These are phyloP conservation scores for Pyrenochaeta sp. DNA, from an alignment of 2,329 filamentous ascomycete genomes.

Conservation along the genomic window DNA sequence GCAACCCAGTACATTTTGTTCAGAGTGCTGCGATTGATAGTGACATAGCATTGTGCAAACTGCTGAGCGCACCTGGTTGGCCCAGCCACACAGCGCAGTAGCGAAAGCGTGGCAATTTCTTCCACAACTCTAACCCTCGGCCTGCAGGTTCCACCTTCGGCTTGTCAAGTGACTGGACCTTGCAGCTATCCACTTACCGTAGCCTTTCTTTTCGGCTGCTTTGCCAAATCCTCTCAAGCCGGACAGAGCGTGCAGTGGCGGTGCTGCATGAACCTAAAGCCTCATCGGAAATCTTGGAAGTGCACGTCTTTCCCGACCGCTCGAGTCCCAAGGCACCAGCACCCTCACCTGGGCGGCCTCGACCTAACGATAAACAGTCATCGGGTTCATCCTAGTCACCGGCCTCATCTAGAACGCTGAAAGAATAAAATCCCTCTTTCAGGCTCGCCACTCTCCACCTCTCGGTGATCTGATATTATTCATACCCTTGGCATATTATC, in stretches of 20 bases:
- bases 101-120: background rate
- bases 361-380: background rate
- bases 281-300: conserved; percentile 8
- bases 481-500: background rate
- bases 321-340: conserved; percentile 6
- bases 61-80: conserved; percentile 1
- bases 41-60: conserved; percentile 1
- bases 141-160: background rate
- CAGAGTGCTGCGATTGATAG: background rate
- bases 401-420: background rate
- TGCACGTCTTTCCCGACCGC: conserved; percentile 7
- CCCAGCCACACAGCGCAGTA: background rate
- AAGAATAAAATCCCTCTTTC: conserved; percentile 4
- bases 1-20: conserved; percentile 2
- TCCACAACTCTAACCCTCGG: background rate
- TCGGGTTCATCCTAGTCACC: background rate
- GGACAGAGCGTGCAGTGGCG: conserved; percentile 17
- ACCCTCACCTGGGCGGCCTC: conserved; percentile 5
- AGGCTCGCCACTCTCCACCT: background rate
- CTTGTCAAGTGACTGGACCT: conserved; percentile 6
- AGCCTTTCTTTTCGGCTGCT: background rate
- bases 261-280: conserved; percentile 18
- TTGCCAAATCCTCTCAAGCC: conserved; percentile 10
- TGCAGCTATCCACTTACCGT: background rate
- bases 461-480: background rate